Conservation (phyloP, 1,284 basidiomycete species). For the Irpex rosettiformis region DNA sequence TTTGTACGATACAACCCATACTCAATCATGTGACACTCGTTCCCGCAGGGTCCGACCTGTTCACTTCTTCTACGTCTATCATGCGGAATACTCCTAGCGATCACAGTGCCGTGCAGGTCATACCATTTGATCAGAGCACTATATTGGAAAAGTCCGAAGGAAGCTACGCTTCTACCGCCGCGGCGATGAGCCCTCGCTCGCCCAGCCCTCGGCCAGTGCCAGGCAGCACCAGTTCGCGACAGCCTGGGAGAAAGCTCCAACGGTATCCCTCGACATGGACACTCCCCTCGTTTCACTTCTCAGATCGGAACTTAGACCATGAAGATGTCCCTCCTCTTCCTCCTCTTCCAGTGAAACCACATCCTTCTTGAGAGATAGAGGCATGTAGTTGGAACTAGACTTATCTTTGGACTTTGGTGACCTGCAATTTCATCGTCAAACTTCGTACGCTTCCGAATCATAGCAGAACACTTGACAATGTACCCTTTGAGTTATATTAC, state of each 20-base stretch:
- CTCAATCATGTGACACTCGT: no score
- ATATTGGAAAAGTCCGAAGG: constrained; percentile 3
- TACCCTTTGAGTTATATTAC: no score
- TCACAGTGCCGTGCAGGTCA: constrained; percentile 13
- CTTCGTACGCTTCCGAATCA: background rate
- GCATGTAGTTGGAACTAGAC: background rate
- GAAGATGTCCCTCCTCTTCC: background rate
- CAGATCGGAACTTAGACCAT: background rate
- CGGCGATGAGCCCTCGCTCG: background rate
- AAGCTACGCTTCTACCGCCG: background rate
- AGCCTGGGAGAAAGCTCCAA: background rate
- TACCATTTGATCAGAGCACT: constrained; percentile 13
- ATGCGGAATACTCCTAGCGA: constrained; percentile 32
- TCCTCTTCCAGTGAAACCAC: background rate
- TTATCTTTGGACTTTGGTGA: background rate
- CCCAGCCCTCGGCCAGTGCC: background rate
- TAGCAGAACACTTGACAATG: background rate
- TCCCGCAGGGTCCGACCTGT: no score
- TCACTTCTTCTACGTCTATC: constrained; percentile 40
- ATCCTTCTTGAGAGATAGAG: background rate
- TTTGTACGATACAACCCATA: no score
- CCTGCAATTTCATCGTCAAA: background rate
- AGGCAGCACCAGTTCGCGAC: background rate
- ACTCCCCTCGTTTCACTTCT: background rate
- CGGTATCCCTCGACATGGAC: background rate